Evolutionary conservation across 768 basidiomycete genomes (phyloP), one percentile per base, ranked within the genome.

Genomic region (Agrocybe praecox): DNA sequence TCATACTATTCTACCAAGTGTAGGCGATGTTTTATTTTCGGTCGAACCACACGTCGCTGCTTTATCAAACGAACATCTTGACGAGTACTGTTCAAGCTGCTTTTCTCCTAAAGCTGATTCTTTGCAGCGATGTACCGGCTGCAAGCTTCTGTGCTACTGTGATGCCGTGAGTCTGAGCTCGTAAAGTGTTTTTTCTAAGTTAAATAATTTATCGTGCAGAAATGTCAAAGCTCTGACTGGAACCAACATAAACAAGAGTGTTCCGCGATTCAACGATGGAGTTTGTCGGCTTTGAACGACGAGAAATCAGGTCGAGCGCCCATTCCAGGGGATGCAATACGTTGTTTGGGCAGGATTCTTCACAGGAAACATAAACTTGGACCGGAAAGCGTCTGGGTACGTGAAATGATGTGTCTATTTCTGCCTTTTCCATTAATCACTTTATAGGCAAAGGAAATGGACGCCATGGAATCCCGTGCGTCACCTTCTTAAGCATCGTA

Each of bases 221-320:
- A 67, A 36, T 94, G 92, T 64, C 92, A 94, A 74, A 84, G 73
- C 40, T 67, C 69, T 24, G 93, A 92, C 62, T 94, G 93, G 94
- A 19, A 65, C 0, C 33, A 81, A 2, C 96, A 97, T 70, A 91
- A 88, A 69, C 69, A 71, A 1, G 96, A 98, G 78, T 98, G 96
- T 65, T 55, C 59, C 6, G 87, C 92, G 0, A 72, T 96, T 9
- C 79, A 78, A 53, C 73, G 71, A 52, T 88, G 87, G 89, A 43
- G 74, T 1, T 68, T 76, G 24, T 63, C 74, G 15, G 83, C 83
- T 6, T 80, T 82, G 17, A 15, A 40, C 12, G 12, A n/a, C 6
- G 49, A 42, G n/a, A 46, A 26, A 12, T 52, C 58, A 1, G 52
- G 46, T 9, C 21, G 54, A 18, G 47, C 55, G 7, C 58, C 79